Evolutionary conservation across 306 rosid species (phyloP).

Genomic region (Astragalus glycyphyllos): DNA sequence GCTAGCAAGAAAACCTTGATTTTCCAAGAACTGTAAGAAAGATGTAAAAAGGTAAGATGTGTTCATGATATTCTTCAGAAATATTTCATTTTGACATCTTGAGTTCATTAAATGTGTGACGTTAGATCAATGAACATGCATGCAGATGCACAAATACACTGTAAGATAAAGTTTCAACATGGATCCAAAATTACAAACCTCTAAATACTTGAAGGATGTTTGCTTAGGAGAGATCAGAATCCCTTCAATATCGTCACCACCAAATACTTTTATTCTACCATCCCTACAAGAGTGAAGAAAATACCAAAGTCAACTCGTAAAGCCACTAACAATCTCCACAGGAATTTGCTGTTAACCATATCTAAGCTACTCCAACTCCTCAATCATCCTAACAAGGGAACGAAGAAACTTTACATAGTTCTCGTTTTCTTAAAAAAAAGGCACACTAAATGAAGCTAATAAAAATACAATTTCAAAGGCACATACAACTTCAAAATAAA

Average conservation of each 20-base stretch:
- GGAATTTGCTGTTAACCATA: neutral
- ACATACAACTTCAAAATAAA: neutral
- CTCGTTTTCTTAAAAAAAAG: neutral
- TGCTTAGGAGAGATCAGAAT: slow-evolving; percentile 68
- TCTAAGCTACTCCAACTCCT: slow-evolving; percentile 24
- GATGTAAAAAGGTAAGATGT: slow-evolving; percentile 14
- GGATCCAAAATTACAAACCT: slow-evolving; percentile 59
- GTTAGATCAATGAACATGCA: slow-evolving; percentile 32
- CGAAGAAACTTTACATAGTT: neutral
- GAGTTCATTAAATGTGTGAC: slow-evolving; percentile 23
- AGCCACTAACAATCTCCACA: slow-evolving; percentile 17
- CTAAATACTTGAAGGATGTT: slow-evolving; percentile 66
- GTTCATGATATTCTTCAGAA: slow-evolving; percentile 30
- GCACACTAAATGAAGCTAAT: slow-evolving; percentile 6
- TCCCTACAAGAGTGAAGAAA: slow-evolving; percentile 65
- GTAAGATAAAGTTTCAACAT: slow-evolving; percentile 2
- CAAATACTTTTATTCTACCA: slow-evolving; percentile 90
- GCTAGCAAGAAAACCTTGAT: slow-evolving; percentile 85
- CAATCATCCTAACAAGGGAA: slow-evolving; percentile 20
- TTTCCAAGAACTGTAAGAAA: slow-evolving; percentile 75
- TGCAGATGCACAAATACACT: slow-evolving; percentile 10
- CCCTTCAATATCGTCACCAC: slow-evolving; percentile 82
- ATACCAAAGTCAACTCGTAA: slow-evolving; percentile 36
- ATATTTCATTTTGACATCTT: slow-evolving; percentile 28
- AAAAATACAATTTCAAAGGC: slow-evolving; percentile 19